Base-by-base conservation (phyloP, 306 rosid genomes). In the Vachellia collinsii region DNA sequence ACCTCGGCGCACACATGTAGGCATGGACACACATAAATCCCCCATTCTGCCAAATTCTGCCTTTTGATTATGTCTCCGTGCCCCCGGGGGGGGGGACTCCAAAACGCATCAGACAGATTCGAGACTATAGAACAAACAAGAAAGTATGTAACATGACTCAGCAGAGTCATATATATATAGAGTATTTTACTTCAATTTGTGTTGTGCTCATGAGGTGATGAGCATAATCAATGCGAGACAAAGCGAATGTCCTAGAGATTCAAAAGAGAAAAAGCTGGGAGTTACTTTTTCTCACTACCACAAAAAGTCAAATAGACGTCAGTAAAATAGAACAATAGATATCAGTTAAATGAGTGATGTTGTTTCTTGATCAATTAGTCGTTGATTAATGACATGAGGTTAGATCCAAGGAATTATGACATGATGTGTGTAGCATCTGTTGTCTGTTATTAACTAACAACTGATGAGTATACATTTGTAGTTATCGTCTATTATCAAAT, bases 21-120 rank as follows among this genome's bases (percentile, higher is more conserved):
- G 70, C 16, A 43, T 77, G 77, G 82, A 34, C 80, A 47, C 77
- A 47, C 56, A 65, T 38, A 79, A 72, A 80, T 80, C 46, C 71
- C 67, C 83, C 54, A 75, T 73, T 77, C 78, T 77, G 77, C 58
- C 75, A 72, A 76, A 82, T 56, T 76, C 25, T 48, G 23, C 72
- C 76, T 51, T 78, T 64, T 68, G 29, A 59, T 71, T 8, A 19
- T 68, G 80, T 74, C 41, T 78, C 70, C 58, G 34, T 25, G 79
- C 53, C 56, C 88, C 76, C 77, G 82, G 79, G 89, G 79, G 77
- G 48, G 51, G 74, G 77, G 0, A 34, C 46, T 65, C 39, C 80
- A 29, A 75, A 44, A 54, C 36, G 48, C 11, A 37, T 64, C 70
- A 66, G 71, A 61, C 36, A 68, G 11, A 11, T 51, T 71, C 71